These are phyloP conservation scores for Madurella mycetomatis DNA, from an alignment of 2,329 filamentous ascomycete genomes.

Conservation along the genomic window DNA sequence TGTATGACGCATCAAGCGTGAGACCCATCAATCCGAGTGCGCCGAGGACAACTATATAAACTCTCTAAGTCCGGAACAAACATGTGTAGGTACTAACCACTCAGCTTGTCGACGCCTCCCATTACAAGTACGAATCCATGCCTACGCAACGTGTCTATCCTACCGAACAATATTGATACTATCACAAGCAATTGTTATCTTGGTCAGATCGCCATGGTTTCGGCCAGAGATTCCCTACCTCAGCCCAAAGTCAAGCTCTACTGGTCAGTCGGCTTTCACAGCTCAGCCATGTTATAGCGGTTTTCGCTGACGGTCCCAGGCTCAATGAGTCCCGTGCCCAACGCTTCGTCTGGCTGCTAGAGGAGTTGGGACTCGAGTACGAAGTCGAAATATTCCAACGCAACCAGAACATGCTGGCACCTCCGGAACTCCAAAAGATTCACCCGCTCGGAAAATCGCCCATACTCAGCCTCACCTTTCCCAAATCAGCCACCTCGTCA, in stretches of 20 bases:
- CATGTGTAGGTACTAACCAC: no score
- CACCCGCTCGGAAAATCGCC: constrained; percentile 85
- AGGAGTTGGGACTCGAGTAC: constrained; percentile 73
- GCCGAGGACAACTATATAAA: no score
- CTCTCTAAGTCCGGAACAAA: no score
- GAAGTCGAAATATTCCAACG: constrained; percentile 74
- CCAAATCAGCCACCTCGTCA: constrained; percentile 24
- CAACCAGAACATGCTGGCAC: constrained; percentile 52
- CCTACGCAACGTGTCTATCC: no score
- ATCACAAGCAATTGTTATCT: neutral
- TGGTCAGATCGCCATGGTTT: neutral
- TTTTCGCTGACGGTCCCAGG: constrained; percentile 43
- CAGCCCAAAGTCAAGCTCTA: constrained; percentile 16
- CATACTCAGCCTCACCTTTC: constrained; percentile 55
- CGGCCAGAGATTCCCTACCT: neutral
- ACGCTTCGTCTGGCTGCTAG: constrained; percentile 76
- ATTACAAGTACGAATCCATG: no score
- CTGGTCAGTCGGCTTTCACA: constrained; percentile 6
- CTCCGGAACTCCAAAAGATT: constrained; percentile 66
- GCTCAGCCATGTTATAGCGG: neutral
- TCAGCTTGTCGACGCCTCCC: no score
- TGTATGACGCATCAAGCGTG: no score
- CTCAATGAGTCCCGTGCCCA: constrained; percentile 76
- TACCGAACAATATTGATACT: neutral
- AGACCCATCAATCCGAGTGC: no score